Conservation (phyloP, 345 rosid species). For the Linum lewisii region DNA sequence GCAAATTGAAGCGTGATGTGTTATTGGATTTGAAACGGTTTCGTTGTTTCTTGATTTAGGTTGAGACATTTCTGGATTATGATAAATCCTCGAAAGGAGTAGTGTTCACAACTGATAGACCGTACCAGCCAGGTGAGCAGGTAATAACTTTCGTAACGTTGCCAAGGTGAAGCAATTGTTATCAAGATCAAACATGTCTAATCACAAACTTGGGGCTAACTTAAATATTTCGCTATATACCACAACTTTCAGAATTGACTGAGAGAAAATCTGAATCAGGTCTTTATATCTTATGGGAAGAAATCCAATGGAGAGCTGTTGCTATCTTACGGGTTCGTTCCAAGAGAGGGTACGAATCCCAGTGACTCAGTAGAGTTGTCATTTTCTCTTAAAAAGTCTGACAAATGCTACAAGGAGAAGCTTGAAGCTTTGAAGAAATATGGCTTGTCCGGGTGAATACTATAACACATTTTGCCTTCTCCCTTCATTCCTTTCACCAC, state of each 20-base stretch:
- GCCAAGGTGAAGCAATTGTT: too few species aligned
- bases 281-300: constrained; percentile 90
- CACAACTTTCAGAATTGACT: not conserved
- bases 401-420: constrained; percentile 70
- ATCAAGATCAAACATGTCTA: too few species aligned
- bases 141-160: too few species aligned
- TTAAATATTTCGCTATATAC: not conserved
- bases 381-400: constrained; percentile 60
- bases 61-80: constrained; percentile 85
- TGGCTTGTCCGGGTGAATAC: constrained; percentile 61
- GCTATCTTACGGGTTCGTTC: constrained; percentile 89
- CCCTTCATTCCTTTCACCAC: too few species aligned
- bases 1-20: not conserved
- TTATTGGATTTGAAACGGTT: not conserved
- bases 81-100: constrained; percentile 83
- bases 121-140: constrained; percentile 98
- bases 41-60: constrained; percentile 35
- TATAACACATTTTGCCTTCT: not conserved
- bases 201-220: not conserved
- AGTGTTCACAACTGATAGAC: constrained; percentile 66
- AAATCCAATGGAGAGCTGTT: constrained; percentile 90
- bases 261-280: constrained; percentile 42
- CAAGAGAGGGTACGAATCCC: constrained; percentile 86
- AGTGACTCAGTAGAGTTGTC: constrained; percentile 81
- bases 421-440: constrained; percentile 65